Evolutionary conservation across 106 monocot species (phyloP).

Genomic region (Acanthochlamys bracteata): DNA sequence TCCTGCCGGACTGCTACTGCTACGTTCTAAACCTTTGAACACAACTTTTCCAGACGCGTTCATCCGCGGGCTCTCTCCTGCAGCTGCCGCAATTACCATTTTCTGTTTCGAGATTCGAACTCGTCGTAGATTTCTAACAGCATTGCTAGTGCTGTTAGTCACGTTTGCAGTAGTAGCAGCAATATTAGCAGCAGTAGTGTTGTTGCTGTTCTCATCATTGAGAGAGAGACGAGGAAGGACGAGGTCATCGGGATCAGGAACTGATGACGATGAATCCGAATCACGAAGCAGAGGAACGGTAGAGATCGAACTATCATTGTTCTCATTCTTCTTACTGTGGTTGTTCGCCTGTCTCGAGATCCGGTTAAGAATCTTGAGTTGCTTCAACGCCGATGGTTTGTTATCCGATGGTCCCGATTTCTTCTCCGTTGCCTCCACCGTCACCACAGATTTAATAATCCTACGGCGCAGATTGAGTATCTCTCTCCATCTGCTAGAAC

Average conservation of each 20-base stretch:
- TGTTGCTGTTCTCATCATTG: conserved; percentile 15
- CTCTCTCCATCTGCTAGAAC: conserved; percentile 78
- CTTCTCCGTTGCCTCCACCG: no score
- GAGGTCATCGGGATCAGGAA: conserved; percentile 8
- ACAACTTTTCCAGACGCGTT: conserved; percentile 87
- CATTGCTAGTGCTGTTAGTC: neutral
- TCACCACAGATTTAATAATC: no score
- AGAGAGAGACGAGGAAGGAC: conserved; percentile 28
- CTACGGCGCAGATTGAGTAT: conserved; percentile 31
- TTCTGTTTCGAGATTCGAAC: neutral
- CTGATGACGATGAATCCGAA: neutral
- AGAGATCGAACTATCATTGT: neutral
- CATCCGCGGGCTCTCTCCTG: conserved; percentile 73
- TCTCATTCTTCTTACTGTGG: no score
- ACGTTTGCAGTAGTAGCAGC: no score
- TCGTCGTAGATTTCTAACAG: neutral
- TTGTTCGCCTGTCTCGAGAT: no score
- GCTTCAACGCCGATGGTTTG: no score
- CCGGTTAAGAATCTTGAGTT: no score
- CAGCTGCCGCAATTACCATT: conserved; percentile 4
- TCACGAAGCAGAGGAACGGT: neutral
- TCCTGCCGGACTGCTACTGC: conserved; percentile 76
- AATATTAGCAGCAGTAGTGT: no score
- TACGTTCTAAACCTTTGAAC: conserved; percentile 66
- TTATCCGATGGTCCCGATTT: no score